A percentile compares a stretch with the other conserved stretches of the same genome.
Evolutionary conservation across 1,284 basidiomycete genomes (phyloP).

Genomic region (Ceratobasidium sp.): DNA sequence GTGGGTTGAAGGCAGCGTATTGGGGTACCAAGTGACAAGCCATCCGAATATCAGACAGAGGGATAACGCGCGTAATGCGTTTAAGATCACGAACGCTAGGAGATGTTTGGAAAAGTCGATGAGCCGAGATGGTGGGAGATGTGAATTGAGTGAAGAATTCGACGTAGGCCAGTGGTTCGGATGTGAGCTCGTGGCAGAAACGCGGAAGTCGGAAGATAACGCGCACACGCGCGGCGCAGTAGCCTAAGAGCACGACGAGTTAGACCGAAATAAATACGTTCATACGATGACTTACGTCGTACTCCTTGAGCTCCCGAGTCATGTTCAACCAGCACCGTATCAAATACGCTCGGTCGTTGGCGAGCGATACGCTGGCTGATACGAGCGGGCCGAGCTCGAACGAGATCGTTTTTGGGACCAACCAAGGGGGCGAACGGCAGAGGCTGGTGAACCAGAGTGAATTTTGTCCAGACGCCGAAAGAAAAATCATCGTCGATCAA

Average conservation of each 20-base stretch:
- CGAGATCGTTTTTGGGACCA: not conserved
- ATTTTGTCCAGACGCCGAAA: not conserved
- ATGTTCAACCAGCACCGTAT: not conserved
- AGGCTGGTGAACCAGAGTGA: not conserved
- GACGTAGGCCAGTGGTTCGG: not conserved
- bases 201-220: not conserved
- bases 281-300: not conserved
- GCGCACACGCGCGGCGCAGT: not conserved
- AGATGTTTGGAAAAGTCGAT: not conserved
- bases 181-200: not conserved
- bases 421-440: slow-evolving; percentile 14
- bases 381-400: not conserved
- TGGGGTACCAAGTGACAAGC: not conserved
- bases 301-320: not conserved
- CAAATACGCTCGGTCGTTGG: not conserved
- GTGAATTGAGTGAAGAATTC: not conserved
- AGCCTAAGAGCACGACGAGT: not conserved
- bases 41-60: not conserved
- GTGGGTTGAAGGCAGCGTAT: not conserved
- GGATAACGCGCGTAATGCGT: not conserved
- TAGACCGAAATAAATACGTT: too few species aligned
- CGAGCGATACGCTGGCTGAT: too few species aligned
- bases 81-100: not conserved
- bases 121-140: not conserved
- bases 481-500: not conserved